Evolutionary conservation across 495 filamentous ascomycete species (phyloP).

Genomic region (Hypoxylon subgilvum): DNA sequence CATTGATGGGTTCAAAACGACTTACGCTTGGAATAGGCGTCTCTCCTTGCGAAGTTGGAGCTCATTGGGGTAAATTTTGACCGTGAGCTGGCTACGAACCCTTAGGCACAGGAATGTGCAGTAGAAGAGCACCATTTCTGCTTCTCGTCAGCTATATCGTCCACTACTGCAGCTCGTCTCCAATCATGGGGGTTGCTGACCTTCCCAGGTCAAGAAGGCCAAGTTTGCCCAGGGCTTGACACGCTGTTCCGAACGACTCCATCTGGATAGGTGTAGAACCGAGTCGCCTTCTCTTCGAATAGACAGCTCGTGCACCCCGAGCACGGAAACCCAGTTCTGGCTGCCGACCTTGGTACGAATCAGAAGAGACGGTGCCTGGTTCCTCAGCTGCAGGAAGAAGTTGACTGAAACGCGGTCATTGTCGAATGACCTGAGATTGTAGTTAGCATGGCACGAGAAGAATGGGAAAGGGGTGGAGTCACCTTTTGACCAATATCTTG

Average conservation of each 20-base stretch:
- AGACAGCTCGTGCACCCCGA: conserved; percentile 57
- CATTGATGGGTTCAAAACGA: neutral
- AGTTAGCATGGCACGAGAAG: conserved; percentile 7
- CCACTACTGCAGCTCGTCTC: neutral
- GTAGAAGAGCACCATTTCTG: conserved; percentile 78
- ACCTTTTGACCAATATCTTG: conserved; percentile 60
- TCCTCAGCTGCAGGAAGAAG: conserved; percentile 49
- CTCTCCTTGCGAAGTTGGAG: conserved; percentile 68
- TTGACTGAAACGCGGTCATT: conserved; percentile 58
- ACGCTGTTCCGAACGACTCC: conserved; percentile 51
- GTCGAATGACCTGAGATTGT: conserved; percentile 52
- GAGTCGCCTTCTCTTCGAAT: conserved; percentile 54
- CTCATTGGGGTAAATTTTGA: conserved; percentile 61
- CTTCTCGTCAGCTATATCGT: conserved; percentile 17
- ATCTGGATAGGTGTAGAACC: conserved; percentile 55
- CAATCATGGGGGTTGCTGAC: conserved; percentile 36
- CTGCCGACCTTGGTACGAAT: conserved; percentile 48
- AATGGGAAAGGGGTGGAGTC: neutral
- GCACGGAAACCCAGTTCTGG: conserved; percentile 53
- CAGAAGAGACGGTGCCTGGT: conserved; percentile 51
- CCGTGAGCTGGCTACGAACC: conserved; percentile 64
- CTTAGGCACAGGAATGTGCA: conserved; percentile 77
- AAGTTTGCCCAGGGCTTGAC: conserved; percentile 58
- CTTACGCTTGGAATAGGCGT: conserved; percentile 73
- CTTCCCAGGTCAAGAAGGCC: conserved; percentile 64